These are phyloP conservation scores for Mycena citricolor DNA, from an alignment of 1,284 basidiomycete species.

Conservation along the genomic window DNA sequence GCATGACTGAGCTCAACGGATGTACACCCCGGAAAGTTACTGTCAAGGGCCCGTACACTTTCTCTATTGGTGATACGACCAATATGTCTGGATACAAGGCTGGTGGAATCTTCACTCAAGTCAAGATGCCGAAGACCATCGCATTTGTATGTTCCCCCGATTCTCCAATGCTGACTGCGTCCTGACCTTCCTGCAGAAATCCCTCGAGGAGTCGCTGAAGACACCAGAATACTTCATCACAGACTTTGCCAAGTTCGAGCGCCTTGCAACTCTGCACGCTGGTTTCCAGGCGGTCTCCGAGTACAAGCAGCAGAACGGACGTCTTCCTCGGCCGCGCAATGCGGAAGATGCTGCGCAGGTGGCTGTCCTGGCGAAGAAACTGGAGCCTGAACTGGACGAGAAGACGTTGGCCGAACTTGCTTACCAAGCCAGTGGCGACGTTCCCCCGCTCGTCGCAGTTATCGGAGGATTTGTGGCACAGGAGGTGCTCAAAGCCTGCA, in stretches of 20 bases:
- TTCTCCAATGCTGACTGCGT: conserved; percentile 1
- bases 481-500: conserved; percentile 96
- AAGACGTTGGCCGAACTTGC: conserved; percentile 84
- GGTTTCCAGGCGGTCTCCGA: conserved; percentile 94
- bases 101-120: conserved; percentile 96
- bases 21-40: conserved; percentile 90
- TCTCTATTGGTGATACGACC: conserved; percentile 89
- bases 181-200: conserved; percentile 63
- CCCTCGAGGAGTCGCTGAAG: conserved; percentile 83
- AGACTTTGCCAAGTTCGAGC: conserved; percentile 98
- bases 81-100: conserved; percentile 78
- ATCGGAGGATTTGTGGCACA: conserved; percentile 98
- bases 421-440: conserved; percentile 91
- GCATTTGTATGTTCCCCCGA: conserved; percentile 70
- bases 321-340: conserved; percentile 85
- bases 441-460: conserved; percentile 91
- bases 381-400: conserved; percentile 77
- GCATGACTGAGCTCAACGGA: conserved; percentile 90
- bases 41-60: conserved; percentile 97
- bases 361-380: conserved; percentile 75
- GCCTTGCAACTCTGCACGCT: conserved; percentile 86
- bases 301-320: conserved; percentile 69
- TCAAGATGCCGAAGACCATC: conserved; percentile 98
- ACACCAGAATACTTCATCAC: conserved; percentile 91
- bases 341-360: conserved; percentile 77